Percentiles rank a stretch among this genome's conserved stretches.
Evolutionary conservation across 148 eudicot species (phyloP).

Genomic region (Oxyria digyna): DNA sequence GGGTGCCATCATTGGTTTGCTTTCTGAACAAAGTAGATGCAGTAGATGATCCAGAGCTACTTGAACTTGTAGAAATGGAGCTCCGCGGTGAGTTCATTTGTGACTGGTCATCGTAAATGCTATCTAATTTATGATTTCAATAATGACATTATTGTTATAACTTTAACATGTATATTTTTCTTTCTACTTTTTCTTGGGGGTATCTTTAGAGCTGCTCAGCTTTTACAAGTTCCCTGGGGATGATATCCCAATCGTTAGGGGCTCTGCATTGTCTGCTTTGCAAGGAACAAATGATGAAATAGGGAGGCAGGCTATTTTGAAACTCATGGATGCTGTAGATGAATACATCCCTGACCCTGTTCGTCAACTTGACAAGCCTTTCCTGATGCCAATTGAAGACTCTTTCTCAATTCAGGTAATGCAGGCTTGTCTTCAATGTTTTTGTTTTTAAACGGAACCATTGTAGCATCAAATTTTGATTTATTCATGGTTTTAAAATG

Average conservation of each 20-base stretch:
- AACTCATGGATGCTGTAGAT: constrained; percentile 95
- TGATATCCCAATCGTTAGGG: constrained; percentile 79
- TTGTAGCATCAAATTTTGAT: not conserved
- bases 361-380: constrained; percentile 83
- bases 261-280: constrained; percentile 84
- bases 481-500: too few relatives aligned
- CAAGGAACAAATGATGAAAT: constrained; percentile 88
- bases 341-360: constrained; percentile 88
- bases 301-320: constrained; percentile 77
- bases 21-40: constrained; percentile 90
- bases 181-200: constrained; percentile 8
- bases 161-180: not conserved
- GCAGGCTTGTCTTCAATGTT: not conserved
- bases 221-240: constrained; percentile 97
- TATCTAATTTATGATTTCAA: not conserved
- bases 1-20: constrained; percentile 93
- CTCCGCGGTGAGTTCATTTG: constrained; percentile 55
- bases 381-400: constrained; percentile 95
- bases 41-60: constrained; percentile 81
- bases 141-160: not conserved
- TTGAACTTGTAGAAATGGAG: constrained; percentile 97
- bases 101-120: not conserved
- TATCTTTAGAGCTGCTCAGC: constrained; percentile 67
- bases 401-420: constrained; percentile 87
- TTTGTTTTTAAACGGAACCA: not conserved